These are phyloP conservation scores for Coniochaeta sp. DNA, from an alignment of 2,329 filamentous ascomycete genomes.

Conservation along the genomic window DNA sequence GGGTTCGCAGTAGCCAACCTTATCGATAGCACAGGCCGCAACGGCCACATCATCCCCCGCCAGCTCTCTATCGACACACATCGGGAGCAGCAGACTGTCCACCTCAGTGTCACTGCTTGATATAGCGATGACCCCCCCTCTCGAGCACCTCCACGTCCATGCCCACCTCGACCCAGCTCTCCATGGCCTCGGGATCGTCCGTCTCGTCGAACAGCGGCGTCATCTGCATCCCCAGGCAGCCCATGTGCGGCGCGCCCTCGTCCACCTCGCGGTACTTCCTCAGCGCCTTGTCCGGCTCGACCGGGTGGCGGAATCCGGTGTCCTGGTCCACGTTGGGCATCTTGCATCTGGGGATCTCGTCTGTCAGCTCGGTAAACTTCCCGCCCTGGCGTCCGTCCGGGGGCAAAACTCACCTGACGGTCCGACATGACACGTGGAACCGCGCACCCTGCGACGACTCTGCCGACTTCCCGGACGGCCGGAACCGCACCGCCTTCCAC, in stretches of 20 bases:
- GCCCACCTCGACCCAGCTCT: conserved; percentile 45
- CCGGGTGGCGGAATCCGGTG: conserved; percentile 46
- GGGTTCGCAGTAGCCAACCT: not conserved
- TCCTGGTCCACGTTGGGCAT: conserved; percentile 62
- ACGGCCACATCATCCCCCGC: not conserved
- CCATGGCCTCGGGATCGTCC: conserved; percentile 18
- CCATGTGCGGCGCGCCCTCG: conserved; percentile 44
- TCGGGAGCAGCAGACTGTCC: too few species aligned
- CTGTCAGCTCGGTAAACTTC: not conserved
- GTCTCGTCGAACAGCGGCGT: conserved; percentile 43
- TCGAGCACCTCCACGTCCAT: conserved; percentile 46
- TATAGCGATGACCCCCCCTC: conserved; percentile 36
- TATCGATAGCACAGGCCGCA: not conserved
- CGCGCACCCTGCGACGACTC: conserved; percentile 17
- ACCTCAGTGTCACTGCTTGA: conserved; percentile 18
- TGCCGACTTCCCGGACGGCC: conserved; percentile 35
- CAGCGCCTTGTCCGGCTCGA: conserved; percentile 52
- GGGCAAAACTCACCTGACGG: conserved; percentile 42
- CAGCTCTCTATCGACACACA: too few species aligned
- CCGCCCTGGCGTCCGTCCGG: not conserved
- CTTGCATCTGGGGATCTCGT: conserved; percentile 44
- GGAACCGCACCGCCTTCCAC: conserved; percentile 57
- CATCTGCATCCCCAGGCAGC: conserved; percentile 60
- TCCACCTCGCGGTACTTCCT: conserved; percentile 54
- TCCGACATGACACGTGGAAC: conserved; percentile 56